Conservation (phyloP, 345 rosid genomes). For the Mercurialis annua region DNA sequence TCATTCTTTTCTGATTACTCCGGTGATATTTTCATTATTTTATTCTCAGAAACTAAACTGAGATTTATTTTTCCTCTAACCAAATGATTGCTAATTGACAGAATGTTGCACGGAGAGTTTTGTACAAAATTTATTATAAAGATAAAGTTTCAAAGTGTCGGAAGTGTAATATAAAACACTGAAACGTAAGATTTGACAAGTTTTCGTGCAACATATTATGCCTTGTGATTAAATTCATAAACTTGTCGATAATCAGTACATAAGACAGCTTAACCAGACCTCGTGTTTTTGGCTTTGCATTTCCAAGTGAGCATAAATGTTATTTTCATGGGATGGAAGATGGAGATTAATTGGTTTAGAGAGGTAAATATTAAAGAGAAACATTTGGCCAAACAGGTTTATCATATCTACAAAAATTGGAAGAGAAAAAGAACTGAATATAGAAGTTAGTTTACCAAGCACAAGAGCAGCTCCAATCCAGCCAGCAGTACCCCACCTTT, state of each 20-base stretch:
- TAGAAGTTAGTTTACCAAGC: slow-evolving; percentile 36
- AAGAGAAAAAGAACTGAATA: slow-evolving; percentile 1
- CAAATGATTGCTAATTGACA: neutral
- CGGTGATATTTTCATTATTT: neutral
- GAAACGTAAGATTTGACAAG: too few species aligned
- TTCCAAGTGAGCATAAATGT: neutral
- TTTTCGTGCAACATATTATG: too few species aligned
- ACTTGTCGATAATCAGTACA: neutral
- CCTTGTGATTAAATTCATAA: neutral
- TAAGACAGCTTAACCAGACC: neutral
- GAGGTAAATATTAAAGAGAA: neutral
- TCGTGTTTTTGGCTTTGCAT: slow-evolving; percentile 6
- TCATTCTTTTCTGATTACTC: neutral
- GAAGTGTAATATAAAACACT: too few species aligned
- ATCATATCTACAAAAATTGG: neutral
- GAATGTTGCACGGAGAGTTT: too few species aligned
- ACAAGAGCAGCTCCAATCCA: slow-evolving; percentile 67
- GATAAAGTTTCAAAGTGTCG: too few species aligned
- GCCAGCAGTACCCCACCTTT: slow-evolving; percentile 58
- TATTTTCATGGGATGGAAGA: neutral
- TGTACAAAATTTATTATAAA: too few species aligned
- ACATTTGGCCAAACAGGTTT: neutral
- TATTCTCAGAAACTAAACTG: neutral
- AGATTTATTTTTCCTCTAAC: too few species aligned
- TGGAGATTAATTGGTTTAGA: neutral